Conservation (phyloP, 2,329 filamentous ascomycete genomes). For the Beauveria medogensis region DNA sequence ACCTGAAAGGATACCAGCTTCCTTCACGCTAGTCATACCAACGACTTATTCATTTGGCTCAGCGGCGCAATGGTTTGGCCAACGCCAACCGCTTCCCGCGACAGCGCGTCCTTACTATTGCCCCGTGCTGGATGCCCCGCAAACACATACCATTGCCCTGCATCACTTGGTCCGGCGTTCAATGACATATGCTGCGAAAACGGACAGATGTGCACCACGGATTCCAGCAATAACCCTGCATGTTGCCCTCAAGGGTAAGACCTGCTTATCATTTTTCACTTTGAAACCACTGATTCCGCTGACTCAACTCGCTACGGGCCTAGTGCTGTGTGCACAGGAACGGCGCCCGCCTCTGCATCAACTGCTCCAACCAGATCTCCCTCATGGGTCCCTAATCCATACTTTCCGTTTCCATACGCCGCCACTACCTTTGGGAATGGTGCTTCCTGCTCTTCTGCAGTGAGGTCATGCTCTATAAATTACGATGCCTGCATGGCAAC, state of each 20-base stretch:
- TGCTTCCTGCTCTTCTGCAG: conserved; percentile 43
- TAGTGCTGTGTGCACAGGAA: conserved; percentile 49
- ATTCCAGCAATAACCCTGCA: conserved; percentile 39
- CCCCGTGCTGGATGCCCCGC: conserved; percentile 33
- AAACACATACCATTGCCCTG: conserved; percentile 43
- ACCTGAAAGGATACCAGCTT: neutral
- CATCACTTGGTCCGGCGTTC: conserved; percentile 37
- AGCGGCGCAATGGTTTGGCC: neutral
- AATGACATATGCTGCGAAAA: conserved; percentile 42
- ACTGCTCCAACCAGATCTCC: conserved; percentile 29
- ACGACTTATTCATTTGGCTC: neutral
- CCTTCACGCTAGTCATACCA: neutral
- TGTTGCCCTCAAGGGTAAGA: conserved; percentile 44
- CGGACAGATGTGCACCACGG: conserved; percentile 42
- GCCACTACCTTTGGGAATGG: conserved; percentile 42
- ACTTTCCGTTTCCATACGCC: conserved; percentile 54
- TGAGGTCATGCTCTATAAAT: conserved; percentile 44
- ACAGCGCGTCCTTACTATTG: conserved; percentile 15
- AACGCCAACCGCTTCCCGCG: conserved; percentile 15
- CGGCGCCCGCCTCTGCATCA: conserved; percentile 36
- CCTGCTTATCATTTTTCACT: neutral
- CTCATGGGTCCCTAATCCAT: conserved; percentile 48
- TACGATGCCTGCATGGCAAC: conserved; percentile 45
- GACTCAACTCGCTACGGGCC: conserved; percentile 6
- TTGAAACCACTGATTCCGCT: neutral